Conservation (phyloP, 805 yeast species). For the Starmerella etchellsii region DNA sequence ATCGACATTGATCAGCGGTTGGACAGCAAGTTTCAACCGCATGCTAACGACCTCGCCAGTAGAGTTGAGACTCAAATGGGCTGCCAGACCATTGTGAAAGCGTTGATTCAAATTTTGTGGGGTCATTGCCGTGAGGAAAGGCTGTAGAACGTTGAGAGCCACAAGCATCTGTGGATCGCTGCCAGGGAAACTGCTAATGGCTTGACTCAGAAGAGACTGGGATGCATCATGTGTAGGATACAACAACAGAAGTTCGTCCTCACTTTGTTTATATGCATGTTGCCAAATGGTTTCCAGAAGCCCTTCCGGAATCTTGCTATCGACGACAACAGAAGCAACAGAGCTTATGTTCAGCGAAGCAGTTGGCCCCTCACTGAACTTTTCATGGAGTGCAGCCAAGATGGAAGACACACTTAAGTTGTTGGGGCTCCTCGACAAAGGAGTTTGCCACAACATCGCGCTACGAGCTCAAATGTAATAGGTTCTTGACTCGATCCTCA, state of each 20-base stretch:
- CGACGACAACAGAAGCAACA: constrained; percentile 24
- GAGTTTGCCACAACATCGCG: constrained; percentile 6
- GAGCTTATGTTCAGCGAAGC: constrained; percentile 25
- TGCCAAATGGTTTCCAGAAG: constrained; percentile 28
- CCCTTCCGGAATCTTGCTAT: constrained; percentile 25
- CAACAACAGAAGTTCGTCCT: constrained; percentile 30
- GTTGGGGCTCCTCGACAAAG: constrained; percentile 23
- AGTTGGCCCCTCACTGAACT: constrained; percentile 20
- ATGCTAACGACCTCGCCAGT: constrained; percentile 25
- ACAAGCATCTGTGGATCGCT: constrained; percentile 26
- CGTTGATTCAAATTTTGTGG: constrained; percentile 27
- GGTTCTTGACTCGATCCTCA: too few species aligned
- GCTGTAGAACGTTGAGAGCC: constrained; percentile 28
- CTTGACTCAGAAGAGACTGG: constrained; percentile 24
- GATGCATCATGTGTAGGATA: constrained; percentile 25
- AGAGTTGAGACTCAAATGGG: constrained; percentile 24
- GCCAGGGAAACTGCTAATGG: constrained; percentile 28
- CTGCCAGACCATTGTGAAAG: constrained; percentile 28
- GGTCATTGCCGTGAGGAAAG: constrained; percentile 30
- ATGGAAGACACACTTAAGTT: constrained; percentile 27
- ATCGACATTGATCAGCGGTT: constrained; percentile 24
- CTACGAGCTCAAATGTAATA: too few species aligned
- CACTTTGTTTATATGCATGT: constrained; percentile 30
- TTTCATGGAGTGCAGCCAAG: constrained; percentile 27
- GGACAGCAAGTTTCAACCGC: constrained; percentile 23